Evolutionary conservation across 768 basidiomycete species (phyloP), one percentile per base, ranked within the genome.

Genomic region (Naganishia kalamii): DNA sequence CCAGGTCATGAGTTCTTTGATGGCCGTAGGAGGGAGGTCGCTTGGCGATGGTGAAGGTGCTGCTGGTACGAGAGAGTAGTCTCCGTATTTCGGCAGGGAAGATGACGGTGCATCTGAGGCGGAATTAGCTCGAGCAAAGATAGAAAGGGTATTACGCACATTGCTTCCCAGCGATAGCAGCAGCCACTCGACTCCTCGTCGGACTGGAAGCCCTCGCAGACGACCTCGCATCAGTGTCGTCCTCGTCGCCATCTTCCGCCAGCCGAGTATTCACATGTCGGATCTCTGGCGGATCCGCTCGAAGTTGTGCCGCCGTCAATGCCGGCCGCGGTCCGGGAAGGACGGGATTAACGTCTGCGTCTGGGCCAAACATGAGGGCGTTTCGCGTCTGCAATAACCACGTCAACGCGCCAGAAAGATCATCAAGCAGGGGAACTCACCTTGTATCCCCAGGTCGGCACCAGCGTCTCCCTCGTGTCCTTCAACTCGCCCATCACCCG

Each of bases 1-100:
- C 92, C 91, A 93, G 13, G 96, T 99, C 88, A 98, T 92, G 17
- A 99, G 84, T 70, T 97, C 87, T 72, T 92, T 91, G 59, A 98
- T 83, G 0, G 90, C 88, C 4, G 82, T 80, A 1, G 92, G 85
- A 0, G 89, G 90, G 49, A 97, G 83, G 71, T 89, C 82, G 5
- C 86, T 83, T 0, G 92, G 87, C 7, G 88, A 89, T 1, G 92
- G 92, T 0, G 92, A 90, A 3, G 96, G 94, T 11, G 94, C 78
- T 62, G 85, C 85, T 15, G 91, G 87, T 23, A 99, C 87, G 21
- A 96, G 85, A 2, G 87, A 82, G 75, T 90, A 91, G 13, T 81
- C 82, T 66, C 74, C 80, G 47, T 81, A 75, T 41, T 68, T 70
- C 3, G 81, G 81, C 61, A 75, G 49, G 12, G 65, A 80, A 54